phyloP scores from a whole-genome alignment of 805 yeast genomes.

The Brettanomyces sp. region DNA sequence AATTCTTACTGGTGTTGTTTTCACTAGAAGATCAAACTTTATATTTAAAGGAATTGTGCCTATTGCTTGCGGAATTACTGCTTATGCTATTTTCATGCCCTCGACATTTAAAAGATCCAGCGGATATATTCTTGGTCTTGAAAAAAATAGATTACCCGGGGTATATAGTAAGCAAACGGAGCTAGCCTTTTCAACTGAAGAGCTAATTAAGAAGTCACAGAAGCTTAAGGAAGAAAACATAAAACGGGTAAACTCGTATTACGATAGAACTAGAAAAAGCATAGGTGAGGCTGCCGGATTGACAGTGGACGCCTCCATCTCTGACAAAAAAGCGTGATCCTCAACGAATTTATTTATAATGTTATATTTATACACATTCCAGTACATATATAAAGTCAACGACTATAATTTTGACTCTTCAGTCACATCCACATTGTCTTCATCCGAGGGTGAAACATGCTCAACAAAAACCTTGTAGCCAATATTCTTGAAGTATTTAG shows the following conservation, averaged over 20 bases:
- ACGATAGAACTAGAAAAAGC: conserved; percentile 28
- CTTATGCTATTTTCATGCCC: conserved; percentile 68
- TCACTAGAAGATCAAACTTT: conserved; percentile 59
- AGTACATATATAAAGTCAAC: not conserved
- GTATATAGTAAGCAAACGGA: conserved; percentile 54
- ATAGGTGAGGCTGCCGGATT: conserved; percentile 57
- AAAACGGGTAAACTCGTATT: conserved; percentile 23
- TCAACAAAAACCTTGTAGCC: conserved; percentile 60
- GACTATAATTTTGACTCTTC: conserved; percentile 9
- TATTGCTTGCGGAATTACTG: conserved; percentile 45
- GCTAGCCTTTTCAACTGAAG: conserved; percentile 36
- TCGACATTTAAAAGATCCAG: conserved; percentile 56
- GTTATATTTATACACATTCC: not conserved
- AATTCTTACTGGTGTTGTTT: conserved; percentile 60
- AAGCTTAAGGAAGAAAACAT: conserved; percentile 31
- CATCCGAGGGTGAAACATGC: conserved; percentile 31
- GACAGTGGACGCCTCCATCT: conserved; percentile 53
- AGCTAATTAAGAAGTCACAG: conserved; percentile 35
- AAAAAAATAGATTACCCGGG: conserved; percentile 50
- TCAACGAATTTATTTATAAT: not conserved
- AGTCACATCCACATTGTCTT: conserved; percentile 16
- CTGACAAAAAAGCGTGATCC: conserved; percentile 30
- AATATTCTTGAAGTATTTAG: conserved; percentile 31
- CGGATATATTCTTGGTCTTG: conserved; percentile 48
- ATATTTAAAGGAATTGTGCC: conserved; percentile 50